Percentiles rank a stretch among this genome's conserved stretches.
Evolutionary conservation across 2,329 filamentous ascomycete species (phyloP).

Genomic region (Aspergillus puulaauensis): DNA sequence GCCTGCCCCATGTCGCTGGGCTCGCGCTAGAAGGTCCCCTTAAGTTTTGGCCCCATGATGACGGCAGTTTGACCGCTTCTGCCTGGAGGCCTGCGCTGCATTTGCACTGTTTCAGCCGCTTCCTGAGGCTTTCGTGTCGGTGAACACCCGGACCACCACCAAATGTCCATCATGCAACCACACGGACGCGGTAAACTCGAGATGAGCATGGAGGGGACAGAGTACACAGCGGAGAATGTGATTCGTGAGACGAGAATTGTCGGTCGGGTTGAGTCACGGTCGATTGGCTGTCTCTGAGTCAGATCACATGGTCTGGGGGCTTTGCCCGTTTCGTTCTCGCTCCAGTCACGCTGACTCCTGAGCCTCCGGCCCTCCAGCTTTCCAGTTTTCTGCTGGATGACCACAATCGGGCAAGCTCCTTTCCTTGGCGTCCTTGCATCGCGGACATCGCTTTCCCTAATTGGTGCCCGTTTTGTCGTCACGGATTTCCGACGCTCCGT

Average conservation of each 20-base stretch:
- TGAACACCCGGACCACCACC: neutral
- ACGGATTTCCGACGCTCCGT: too few relatives aligned
- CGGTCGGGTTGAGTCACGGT: neutral
- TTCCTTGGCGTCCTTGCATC: too few relatives aligned
- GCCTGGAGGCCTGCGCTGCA: slow-evolving; percentile 1
- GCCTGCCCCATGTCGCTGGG: neutral
- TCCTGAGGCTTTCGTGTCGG: slow-evolving; percentile 4
- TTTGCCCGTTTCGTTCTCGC: too few relatives aligned
- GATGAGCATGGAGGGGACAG: neutral
- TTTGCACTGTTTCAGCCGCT: neutral
- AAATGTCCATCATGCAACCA: neutral
- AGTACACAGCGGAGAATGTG: neutral
- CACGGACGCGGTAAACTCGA: neutral
- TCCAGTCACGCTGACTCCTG: too few relatives aligned
- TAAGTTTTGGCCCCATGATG: slow-evolving; percentile 7
- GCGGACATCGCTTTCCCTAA: neutral
- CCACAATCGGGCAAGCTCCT: too few relatives aligned
- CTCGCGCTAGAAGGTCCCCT: neutral
- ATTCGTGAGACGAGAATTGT: neutral
- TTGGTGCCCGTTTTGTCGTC: neutral
- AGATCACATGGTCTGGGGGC: neutral
- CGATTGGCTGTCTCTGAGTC: neutral
- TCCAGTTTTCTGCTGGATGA: too few relatives aligned
- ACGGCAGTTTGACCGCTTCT: slow-evolving; percentile 22
- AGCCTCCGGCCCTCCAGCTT: too few relatives aligned